Evolutionary conservation across 106 monocot species (phyloP).

Genomic region (Acorus gramineus): DNA sequence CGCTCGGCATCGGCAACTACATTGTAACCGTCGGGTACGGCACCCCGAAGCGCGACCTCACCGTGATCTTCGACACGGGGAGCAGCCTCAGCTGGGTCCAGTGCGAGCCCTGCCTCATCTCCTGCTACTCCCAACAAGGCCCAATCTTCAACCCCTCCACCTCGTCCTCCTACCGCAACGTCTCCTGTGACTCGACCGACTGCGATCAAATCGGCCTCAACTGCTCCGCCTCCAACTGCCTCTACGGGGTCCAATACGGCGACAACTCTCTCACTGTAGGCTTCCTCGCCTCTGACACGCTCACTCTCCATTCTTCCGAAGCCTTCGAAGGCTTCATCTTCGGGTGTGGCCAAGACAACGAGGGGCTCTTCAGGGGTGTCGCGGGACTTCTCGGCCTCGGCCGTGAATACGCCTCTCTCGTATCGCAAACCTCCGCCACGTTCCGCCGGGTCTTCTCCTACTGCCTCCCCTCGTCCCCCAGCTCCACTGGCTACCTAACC

Average conservation of each 20-base stretch:
- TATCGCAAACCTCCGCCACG: neutral
- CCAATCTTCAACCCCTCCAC: constrained; percentile 12
- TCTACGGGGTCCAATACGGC: constrained; percentile 13
- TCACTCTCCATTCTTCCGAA: neutral
- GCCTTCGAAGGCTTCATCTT: constrained; percentile 8
- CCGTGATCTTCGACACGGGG: constrained; percentile 18
- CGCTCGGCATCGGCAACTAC: constrained; percentile 14
- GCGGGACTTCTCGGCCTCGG: constrained; percentile 16
- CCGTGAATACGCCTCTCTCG: constrained; percentile 5
- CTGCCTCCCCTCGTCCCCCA: constrained; percentile 9
- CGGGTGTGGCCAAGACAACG: constrained; percentile 22
- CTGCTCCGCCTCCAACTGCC: constrained; percentile 2
- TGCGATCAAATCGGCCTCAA: neutral
- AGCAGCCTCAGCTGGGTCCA: constrained; percentile 21
- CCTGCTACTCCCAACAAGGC: constrained; percentile 13
- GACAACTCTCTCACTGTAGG: constrained; percentile 12
- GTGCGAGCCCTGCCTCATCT: constrained; percentile 9
- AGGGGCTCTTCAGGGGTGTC: constrained; percentile 6
- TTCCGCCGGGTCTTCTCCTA: constrained; percentile 16
- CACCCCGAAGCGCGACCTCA: constrained; percentile 7
- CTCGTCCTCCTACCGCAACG: constrained; percentile 8
- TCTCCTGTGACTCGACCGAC: neutral
- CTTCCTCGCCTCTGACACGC: constrained; percentile 3
- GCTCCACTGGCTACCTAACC: constrained; percentile 8
- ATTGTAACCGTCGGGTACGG: constrained; percentile 15